Evolutionary conservation across 352 stramenopile genomes (phyloP).

Genomic region (Globisporangium emineosum): DNA sequence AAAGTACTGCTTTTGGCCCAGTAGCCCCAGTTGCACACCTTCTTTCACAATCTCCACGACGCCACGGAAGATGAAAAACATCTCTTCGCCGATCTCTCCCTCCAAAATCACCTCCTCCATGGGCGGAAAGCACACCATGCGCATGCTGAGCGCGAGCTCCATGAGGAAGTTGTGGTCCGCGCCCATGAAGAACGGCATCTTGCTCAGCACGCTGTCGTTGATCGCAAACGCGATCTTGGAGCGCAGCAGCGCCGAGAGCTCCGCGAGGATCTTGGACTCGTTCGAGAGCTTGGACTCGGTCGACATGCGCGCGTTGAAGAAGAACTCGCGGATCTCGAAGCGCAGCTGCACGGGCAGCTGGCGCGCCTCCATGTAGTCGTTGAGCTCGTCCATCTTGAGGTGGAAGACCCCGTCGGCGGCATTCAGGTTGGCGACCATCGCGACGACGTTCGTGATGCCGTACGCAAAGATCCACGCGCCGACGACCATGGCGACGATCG

Average conservation of each 20-base stretch:
- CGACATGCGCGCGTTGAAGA: slow-evolving; percentile 66
- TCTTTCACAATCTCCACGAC: slow-evolving; percentile 58
- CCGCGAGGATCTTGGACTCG: slow-evolving; percentile 59
- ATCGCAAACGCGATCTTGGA: slow-evolving; percentile 78
- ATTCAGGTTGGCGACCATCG: slow-evolving; percentile 68
- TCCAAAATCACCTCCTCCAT: slow-evolving; percentile 66
- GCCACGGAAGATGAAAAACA: slow-evolving; percentile 76
- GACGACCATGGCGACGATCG: slow-evolving; percentile 71
- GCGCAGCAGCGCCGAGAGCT: slow-evolving; percentile 64
- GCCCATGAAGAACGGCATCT: slow-evolving; percentile 74
- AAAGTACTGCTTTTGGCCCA: slow-evolving; percentile 78
- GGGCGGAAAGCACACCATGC: slow-evolving; percentile 68
- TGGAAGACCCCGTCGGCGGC: slow-evolving; percentile 60
- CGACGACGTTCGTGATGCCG: slow-evolving; percentile 77
- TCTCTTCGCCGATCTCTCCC: slow-evolving; percentile 65
- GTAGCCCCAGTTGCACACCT: slow-evolving; percentile 42
- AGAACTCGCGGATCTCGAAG: slow-evolving; percentile 78
- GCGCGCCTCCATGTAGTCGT: slow-evolving; percentile 77
- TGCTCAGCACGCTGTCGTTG: slow-evolving; percentile 73
- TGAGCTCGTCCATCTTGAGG: slow-evolving; percentile 74
- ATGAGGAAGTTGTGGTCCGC: slow-evolving; percentile 77
- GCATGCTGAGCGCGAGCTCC: slow-evolving; percentile 76
- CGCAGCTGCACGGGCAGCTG: slow-evolving; percentile 63
- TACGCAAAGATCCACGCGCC: slow-evolving; percentile 75
- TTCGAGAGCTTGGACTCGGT: slow-evolving; percentile 60